These are phyloP conservation scores for Ciborinia camelliae DNA, from an alignment of 2,329 filamentous ascomycete species.

Conservation along the genomic window DNA sequence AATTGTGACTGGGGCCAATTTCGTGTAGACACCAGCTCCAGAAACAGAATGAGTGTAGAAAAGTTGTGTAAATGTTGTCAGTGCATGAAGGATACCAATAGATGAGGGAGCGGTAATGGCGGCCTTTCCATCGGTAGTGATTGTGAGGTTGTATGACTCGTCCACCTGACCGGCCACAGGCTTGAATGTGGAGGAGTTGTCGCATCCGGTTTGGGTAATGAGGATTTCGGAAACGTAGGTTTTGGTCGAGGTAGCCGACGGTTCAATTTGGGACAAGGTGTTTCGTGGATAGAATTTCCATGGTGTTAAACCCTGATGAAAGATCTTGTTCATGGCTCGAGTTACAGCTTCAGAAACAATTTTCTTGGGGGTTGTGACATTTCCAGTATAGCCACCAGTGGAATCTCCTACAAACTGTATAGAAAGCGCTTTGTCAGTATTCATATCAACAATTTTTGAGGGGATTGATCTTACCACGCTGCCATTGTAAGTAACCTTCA, in stretches of 20 bases:
- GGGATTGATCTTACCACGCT: constrained; percentile 50
- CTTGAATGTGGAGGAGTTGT: constrained; percentile 54
- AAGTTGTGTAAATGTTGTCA: constrained; percentile 75
- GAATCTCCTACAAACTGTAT: constrained; percentile 20
- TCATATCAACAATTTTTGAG: constrained; percentile 24
- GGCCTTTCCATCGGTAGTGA: constrained; percentile 57
- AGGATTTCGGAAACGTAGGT: constrained; percentile 56
- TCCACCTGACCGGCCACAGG: constrained; percentile 62
- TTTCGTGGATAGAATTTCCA: constrained; percentile 72
- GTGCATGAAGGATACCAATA: constrained; percentile 66
- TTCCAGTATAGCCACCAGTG: constrained; percentile 7
- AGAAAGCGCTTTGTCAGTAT: constrained; percentile 33
- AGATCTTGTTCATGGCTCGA: constrained; percentile 61
- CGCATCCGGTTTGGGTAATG: constrained; percentile 57
- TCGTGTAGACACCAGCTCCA: constrained; percentile 61
- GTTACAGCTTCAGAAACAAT: constrained; percentile 55
- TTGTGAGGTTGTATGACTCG: constrained; percentile 69
- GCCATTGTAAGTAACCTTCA: constrained; percentile 58
- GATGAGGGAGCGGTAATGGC: constrained; percentile 63
- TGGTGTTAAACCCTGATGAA: constrained; percentile 66
- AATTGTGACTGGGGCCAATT: constrained; percentile 66
- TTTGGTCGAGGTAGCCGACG: constrained; percentile 45
- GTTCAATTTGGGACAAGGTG: constrained; percentile 58
- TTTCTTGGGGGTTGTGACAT: constrained; percentile 43
- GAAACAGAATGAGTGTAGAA: constrained; percentile 66